These are phyloP conservation scores for Nitzschia sp. DNA, from an alignment of 108 stramenopile genomes.

Conservation along the genomic window DNA sequence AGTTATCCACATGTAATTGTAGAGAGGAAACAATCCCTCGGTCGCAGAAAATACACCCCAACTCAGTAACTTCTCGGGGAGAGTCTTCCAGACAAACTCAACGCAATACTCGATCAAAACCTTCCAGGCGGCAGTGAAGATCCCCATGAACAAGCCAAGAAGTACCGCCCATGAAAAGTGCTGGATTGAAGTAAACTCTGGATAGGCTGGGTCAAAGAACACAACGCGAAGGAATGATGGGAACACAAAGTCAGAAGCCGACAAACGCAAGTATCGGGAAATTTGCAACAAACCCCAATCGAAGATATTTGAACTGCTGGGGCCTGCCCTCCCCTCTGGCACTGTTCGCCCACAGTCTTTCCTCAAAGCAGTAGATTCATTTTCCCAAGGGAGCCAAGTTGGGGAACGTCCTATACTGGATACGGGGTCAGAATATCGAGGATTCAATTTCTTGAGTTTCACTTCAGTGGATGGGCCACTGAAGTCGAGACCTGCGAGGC, in stretches of 20 bases:
- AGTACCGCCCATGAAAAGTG: constrained; percentile 58
- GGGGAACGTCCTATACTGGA: no score
- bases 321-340: no score
- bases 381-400: no score
- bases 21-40: constrained; percentile 51
- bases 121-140: constrained; percentile 57
- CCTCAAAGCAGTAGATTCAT: no score
- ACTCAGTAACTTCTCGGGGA: constrained; percentile 41
- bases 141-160: constrained; percentile 53
- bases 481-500: no score
- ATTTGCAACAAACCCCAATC: no score
- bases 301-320: no score
- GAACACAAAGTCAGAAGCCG: not conserved
- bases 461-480: no score
- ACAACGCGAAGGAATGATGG: constrained; percentile 31
- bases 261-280: no score
- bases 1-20: constrained; percentile 68
- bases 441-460: no score
- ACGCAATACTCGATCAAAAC: constrained; percentile 46
- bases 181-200: constrained; percentile 61
- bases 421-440: no score
- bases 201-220: constrained; percentile 50
- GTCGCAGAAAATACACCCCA: constrained; percentile 51
- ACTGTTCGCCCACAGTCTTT: no score
- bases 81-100: constrained; percentile 49